Conservation (phyloP, 305 asterid species). For the Fraxinus albicans region DNA sequence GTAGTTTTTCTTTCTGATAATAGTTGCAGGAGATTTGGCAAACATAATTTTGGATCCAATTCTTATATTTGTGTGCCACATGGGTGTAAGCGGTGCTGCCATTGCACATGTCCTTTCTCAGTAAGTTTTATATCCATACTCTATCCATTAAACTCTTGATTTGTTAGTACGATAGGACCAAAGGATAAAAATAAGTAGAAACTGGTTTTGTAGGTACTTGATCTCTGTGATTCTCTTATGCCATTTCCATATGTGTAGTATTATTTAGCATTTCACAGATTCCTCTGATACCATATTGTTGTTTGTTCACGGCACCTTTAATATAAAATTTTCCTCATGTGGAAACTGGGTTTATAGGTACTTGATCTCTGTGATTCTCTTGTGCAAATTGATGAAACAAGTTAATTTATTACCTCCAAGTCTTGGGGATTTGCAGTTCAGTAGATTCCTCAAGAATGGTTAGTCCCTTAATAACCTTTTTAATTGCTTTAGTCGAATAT, state of each 20-base stretch:
- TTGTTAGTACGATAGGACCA: not conserved
- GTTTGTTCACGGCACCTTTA: not conserved
- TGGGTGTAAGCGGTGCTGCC: constrained; percentile 95
- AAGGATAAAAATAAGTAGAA: not conserved
- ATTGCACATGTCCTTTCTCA: constrained; percentile 95
- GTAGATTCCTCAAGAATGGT: constrained; percentile 83
- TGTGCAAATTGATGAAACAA: constrained; percentile 57
- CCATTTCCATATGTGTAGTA: not conserved
- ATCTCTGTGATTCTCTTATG: not conserved
- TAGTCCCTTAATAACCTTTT: constrained; percentile 8
- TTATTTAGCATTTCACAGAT: not conserved
- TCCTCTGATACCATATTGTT: not conserved
- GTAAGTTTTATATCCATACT: constrained; percentile 41
- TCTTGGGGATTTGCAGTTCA: constrained; percentile 60
- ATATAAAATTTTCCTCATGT: not conserved
- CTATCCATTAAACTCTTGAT: not conserved
- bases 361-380: constrained; percentile 65
- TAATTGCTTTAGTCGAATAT: not conserved
- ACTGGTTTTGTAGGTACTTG: not conserved
- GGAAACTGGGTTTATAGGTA: constrained; percentile 44
- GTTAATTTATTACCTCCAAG: constrained; percentile 77
- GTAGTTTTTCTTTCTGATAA: not conserved
- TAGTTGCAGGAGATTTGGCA: constrained; percentile 76
- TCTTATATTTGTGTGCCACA: constrained; percentile 60
- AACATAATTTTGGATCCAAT: constrained; percentile 86